phyloP scores from a whole-genome alignment of 768 basidiomycete species.

The Leccinum longicurvipes region DNA sequence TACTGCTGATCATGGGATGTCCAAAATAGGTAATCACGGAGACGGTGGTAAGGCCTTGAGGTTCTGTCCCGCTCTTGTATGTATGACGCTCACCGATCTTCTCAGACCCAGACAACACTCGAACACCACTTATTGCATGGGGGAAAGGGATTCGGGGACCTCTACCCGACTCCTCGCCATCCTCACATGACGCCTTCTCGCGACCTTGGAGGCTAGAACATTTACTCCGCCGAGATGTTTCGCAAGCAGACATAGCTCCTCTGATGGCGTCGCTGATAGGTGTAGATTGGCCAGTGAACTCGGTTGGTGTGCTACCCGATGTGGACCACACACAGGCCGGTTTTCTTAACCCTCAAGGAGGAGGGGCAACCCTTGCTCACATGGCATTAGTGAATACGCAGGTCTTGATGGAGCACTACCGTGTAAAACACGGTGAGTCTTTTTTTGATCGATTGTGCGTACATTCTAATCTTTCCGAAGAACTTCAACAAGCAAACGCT shows the following conservation, averaged over 20 bases:
- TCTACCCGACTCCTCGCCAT: conserved; percentile 46
- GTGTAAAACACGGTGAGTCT: conserved; percentile 65
- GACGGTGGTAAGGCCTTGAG: conserved; percentile 82
- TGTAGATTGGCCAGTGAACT: conserved; percentile 74
- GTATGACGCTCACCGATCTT: conserved; percentile 3
- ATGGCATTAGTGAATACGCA: conserved; percentile 63
- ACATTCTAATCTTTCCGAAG: conserved; percentile 33
- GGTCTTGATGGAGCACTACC: conserved; percentile 75
- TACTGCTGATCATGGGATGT: conserved; percentile 92
- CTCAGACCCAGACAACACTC: conserved; percentile 81
- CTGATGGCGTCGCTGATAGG: conserved; percentile 77
- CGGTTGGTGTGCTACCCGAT: conserved; percentile 79
- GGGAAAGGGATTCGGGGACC: conserved; percentile 74
- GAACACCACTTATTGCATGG: conserved; percentile 83
- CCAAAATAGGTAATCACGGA: conserved; percentile 82
- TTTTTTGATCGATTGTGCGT: neutral
- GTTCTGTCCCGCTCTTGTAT: conserved; percentile 4
- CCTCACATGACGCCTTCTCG: conserved; percentile 73
- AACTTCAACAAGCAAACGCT: conserved; percentile 55
- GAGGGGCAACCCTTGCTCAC: conserved; percentile 49
- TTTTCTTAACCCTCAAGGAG: conserved; percentile 46
- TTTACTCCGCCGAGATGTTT: conserved; percentile 67
- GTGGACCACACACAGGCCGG: conserved; percentile 59
- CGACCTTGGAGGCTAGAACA: conserved; percentile 56
- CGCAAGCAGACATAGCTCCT: conserved; percentile 79